Evolutionary conservation across 768 basidiomycete genomes (phyloP).

Genomic region (Leccinellum luteum): DNA sequence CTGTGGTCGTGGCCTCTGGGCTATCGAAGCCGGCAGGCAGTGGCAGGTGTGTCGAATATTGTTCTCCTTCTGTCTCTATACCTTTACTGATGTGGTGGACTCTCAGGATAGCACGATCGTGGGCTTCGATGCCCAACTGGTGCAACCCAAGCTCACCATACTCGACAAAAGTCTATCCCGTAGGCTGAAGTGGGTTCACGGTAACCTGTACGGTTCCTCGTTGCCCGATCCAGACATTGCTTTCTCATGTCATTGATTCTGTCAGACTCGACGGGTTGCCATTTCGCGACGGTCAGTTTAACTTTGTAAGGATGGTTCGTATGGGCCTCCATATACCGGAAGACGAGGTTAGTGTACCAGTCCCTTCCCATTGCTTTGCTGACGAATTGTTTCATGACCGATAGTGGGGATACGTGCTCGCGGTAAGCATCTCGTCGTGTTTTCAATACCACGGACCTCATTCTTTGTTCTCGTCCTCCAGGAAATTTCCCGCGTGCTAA

Average conservation of each 20-base stretch:
- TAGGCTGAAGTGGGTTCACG: constrained; percentile 64
- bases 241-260: constrained; percentile 6
- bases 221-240: neutral
- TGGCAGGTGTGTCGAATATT: constrained; percentile 55
- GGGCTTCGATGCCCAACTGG: constrained; percentile 55
- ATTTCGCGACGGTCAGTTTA: constrained; percentile 54
- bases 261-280: constrained; percentile 63
- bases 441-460: constrained; percentile 15
- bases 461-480: constrained; percentile 27
- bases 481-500: constrained; percentile 69
- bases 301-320: constrained; percentile 62
- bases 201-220: constrained; percentile 52
- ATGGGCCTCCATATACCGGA: constrained; percentile 71
- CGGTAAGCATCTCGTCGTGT: constrained; percentile 40
- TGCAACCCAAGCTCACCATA: constrained; percentile 49
- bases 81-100: neutral
- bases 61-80: neutral
- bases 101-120: constrained; percentile 51
- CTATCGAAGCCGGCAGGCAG: constrained; percentile 59
- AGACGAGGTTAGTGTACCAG: constrained; percentile 50
- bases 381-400: constrained; percentile 14
- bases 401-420: constrained; percentile 64
- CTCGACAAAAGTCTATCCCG: constrained; percentile 40
- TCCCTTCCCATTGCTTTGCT: constrained; percentile 7
- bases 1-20: constrained; percentile 71